Evolutionary conservation across 306 rosid species (phyloP), one percentile per base, ranked within the genome.

Genomic region (Vigna unguiculata): DNA sequence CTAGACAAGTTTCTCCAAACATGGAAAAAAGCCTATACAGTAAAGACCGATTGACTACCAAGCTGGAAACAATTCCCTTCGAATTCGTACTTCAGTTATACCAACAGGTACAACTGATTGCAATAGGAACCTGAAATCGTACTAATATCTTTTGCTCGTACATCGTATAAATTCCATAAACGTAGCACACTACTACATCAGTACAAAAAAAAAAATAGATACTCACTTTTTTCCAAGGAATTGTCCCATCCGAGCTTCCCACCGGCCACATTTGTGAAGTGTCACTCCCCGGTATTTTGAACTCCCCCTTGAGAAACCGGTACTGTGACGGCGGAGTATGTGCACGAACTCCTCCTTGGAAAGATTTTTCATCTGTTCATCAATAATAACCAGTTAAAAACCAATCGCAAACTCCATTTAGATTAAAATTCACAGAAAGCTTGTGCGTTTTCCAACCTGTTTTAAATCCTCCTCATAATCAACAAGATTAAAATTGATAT

Each of bases 181-280:
- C 55, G 57, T 36, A 52, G 24, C 32, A 84, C 24, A 16, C 25
- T 51, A 32, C 20, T 55, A 66, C 25, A 68, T 70, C 43, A 83
- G 78, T 76, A 78, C 13, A 64, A 83, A 86, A 28, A 28, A 61
- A 85, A 65, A 85, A 78, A 6, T 71, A 80, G 58, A 64, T 85
- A 83, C 99, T 96, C 91, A 96, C 99, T 96, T 96, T 92, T 96
- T 96, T 59, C 99, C 98, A 17, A 96, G 99, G 84, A 96, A 89
- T 83, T 92, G 99, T 68, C 99, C 99, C 97, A 96, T 96, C 76
- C 96, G 87, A 85, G 99, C 98, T 88, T 96, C 99, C 99, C 98
- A 96, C 21, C 98, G 93, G 55, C 99, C 99, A 81, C 99, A 96
- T 81, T 96, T 96, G 90, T 96, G 99, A 77, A 96, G 90, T 4